Conservation (phyloP, 208 protist genomes). For the Tritrichomonas foetus region DNA sequence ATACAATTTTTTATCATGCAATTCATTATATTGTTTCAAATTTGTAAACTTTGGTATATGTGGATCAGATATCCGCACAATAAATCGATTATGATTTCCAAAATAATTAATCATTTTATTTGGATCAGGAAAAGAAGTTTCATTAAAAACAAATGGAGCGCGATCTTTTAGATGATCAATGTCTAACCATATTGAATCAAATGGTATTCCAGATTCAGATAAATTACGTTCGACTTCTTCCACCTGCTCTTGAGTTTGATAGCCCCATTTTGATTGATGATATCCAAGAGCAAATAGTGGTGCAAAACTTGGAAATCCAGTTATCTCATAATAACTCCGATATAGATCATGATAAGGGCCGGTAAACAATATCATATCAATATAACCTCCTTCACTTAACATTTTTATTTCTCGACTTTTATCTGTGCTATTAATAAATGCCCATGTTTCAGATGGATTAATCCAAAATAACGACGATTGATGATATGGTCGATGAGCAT, state of each 20-base stretch:
- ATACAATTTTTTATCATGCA: too few relatives aligned
- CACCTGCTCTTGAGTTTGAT: slow-evolving; percentile 80
- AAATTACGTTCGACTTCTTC: slow-evolving; percentile 46
- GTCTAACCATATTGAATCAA: slow-evolving; percentile 96
- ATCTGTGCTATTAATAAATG: not conserved
- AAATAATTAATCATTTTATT: not conserved
- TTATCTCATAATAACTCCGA: slow-evolving; percentile 77
- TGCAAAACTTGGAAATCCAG: slow-evolving; percentile 78
- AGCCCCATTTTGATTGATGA: slow-evolving; percentile 95
- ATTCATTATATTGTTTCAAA: too few relatives aligned
- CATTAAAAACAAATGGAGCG: not conserved
- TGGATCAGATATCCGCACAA: not conserved
- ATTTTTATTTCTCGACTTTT: slow-evolving; percentile 55
- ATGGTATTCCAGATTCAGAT: slow-evolving; percentile 41
- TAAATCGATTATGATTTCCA: not conserved
- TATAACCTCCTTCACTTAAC: slow-evolving; percentile 73
- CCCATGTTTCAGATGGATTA: not conserved
- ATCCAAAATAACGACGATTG: not conserved
- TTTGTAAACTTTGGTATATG: slow-evolving; percentile 51
- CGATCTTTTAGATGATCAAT: slow-evolving; percentile 93
- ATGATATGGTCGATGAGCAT: not conserved
- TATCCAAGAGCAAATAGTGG: slow-evolving; percentile 89
- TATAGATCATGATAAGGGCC: slow-evolving; percentile 75
- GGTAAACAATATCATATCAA: slow-evolving; percentile 88
- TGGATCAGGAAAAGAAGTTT: not conserved